phyloP scores from a whole-genome alignment of 2,329 filamentous ascomycete genomes.

The Elsinoe ampelina region DNA sequence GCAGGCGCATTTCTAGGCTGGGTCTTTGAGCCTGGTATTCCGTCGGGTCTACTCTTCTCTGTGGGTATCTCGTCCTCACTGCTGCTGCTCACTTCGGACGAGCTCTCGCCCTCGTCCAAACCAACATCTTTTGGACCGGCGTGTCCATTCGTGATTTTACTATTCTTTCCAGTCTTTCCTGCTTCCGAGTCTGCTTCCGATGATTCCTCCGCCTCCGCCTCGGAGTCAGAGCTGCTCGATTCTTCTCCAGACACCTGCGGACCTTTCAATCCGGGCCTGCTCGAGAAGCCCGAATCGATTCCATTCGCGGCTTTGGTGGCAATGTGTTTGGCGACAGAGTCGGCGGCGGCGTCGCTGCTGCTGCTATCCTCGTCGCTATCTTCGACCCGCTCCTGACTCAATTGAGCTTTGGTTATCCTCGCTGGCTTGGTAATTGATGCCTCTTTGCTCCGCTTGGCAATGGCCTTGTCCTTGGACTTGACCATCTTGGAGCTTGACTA shows the following conservation, averaged over 20 bases:
- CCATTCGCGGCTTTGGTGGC: background rate
- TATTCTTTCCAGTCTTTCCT: too few species aligned
- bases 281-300: background rate
- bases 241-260: background rate
- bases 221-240: background rate
- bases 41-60: conserved; percentile 8
- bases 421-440: conserved; percentile 18
- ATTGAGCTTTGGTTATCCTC: conserved; percentile 19
- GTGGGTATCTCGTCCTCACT: conserved; percentile 26
- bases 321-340: background rate
- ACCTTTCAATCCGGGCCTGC: too few species aligned
- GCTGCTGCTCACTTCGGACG: conserved; percentile 29
- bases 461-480: conserved; percentile 19
- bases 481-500: too few species aligned
- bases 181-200: too few species aligned
- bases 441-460: conserved; percentile 18
- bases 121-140: conserved; percentile 15
- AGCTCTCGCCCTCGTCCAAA: conserved; percentile 15
- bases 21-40: too few species aligned
- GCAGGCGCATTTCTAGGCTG: background rate
- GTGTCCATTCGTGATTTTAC: background rate
- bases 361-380: conserved; percentile 2
- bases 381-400: conserved; percentile 16
- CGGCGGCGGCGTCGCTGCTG: background rate
- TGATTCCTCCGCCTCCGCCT: background rate